phyloP scores from a whole-genome alignment of 257 asterid species.

The Ajuga chamaepitys region DNA sequence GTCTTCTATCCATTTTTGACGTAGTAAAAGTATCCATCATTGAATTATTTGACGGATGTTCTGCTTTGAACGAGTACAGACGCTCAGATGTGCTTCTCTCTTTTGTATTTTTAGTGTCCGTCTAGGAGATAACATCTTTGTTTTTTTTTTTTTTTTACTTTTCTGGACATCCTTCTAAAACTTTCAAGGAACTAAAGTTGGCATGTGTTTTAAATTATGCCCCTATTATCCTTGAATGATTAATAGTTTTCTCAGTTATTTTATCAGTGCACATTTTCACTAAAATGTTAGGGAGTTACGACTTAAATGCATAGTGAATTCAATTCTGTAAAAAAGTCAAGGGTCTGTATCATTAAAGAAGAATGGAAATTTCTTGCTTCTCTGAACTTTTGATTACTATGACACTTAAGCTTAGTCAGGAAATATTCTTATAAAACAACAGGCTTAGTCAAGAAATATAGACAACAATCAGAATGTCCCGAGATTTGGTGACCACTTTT shows the following conservation, averaged over 20 bases:
- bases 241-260: not conserved
- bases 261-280: not conserved
- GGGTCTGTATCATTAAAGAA: not conserved
- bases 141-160: no score
- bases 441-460: not conserved
- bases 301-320: not conserved
- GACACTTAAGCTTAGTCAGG: not conserved
- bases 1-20: conserved; percentile 43
- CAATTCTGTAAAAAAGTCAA: not conserved
- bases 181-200: not conserved
- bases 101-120: no score
- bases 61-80: conserved; percentile 51
- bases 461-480: not conserved
- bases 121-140: no score
- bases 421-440: no score
- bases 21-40: conserved; percentile 28
- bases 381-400: not conserved
- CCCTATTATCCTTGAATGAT: not conserved
- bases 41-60: conserved; percentile 32
- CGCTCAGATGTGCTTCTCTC: no score
- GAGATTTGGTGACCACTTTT: not conserved
- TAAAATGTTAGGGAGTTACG: not conserved
- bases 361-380: conserved; percentile 1
- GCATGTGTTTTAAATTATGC: not conserved
- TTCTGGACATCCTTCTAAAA: not conserved